phyloP scores from a whole-genome alignment of 257 asterid species.

The Ophiorrhiza pumila region DNA sequence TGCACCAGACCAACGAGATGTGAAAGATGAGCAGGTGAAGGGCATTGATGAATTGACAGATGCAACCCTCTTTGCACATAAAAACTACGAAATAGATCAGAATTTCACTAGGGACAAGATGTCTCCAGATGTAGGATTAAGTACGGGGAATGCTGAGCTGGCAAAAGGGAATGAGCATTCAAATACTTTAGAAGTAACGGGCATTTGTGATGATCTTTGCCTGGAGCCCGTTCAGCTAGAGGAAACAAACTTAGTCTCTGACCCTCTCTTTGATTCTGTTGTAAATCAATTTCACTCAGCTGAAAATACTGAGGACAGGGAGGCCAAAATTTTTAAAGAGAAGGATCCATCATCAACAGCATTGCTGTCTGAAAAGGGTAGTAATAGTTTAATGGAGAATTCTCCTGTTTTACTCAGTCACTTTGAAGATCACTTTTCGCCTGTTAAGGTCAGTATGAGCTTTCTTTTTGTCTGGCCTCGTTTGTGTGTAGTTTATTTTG shows the following conservation, averaged over 20 bases:
- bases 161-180: slow-evolving; percentile 26
- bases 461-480: background rate
- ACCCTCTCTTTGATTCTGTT: slow-evolving; percentile 33
- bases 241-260: slow-evolving; percentile 19
- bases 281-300: slow-evolving; percentile 24
- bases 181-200: slow-evolving; percentile 27
- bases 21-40: slow-evolving; percentile 27
- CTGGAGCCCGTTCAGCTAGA: slow-evolving; percentile 24
- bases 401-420: slow-evolving; percentile 36
- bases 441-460: slow-evolving; percentile 41
- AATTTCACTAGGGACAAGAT: slow-evolving; percentile 24
- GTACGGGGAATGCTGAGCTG: slow-evolving; percentile 22
- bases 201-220: slow-evolving; percentile 23
- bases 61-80: slow-evolving; percentile 30
- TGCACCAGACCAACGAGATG: slow-evolving; percentile 25
- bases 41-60: slow-evolving; percentile 40
- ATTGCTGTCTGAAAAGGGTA: slow-evolving; percentile 28
- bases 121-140: slow-evolving; percentile 18
- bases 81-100: slow-evolving; percentile 33
- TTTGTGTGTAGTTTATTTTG: background rate
- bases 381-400: slow-evolving; percentile 17
- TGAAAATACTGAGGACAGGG: slow-evolving; percentile 33
- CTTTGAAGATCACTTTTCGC: slow-evolving; percentile 61
- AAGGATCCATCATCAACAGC: slow-evolving; percentile 28
- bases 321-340: slow-evolving; percentile 29